Percentiles rank a stretch among this genome's conserved stretches.
phyloP scores from a whole-genome alignment of 805 yeast species.

The Wickerhamomyces pijperi region DNA sequence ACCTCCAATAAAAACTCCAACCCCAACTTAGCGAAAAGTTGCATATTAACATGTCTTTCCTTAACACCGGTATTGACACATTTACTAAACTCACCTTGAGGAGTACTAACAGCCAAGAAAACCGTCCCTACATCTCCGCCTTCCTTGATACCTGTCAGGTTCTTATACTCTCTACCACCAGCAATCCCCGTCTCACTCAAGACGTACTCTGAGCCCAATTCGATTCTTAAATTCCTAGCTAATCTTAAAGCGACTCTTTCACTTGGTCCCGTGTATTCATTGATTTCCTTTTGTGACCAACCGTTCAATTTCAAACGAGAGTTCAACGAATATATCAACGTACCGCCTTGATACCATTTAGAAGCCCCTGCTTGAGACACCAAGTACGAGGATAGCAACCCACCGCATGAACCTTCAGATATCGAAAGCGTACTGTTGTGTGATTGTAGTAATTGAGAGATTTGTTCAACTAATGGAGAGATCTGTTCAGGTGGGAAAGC shows the following conservation, averaged over 20 bases:
- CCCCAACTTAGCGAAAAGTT: slow-evolving; percentile 58
- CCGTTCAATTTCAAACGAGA: slow-evolving; percentile 69
- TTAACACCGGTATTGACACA: slow-evolving; percentile 31
- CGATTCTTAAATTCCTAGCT: slow-evolving; percentile 71
- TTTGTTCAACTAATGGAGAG: slow-evolving; percentile 36
- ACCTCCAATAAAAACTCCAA: slow-evolving; percentile 46
- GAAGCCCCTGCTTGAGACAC: slow-evolving; percentile 85
- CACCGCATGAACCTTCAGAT: slow-evolving; percentile 88
- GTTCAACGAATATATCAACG: slow-evolving; percentile 65
- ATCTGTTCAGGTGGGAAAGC: slow-evolving; percentile 56
- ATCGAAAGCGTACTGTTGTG: slow-evolving; percentile 62
- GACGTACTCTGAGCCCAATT: slow-evolving; percentile 74
- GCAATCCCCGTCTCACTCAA: slow-evolving; percentile 85
- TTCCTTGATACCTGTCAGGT: neutral
- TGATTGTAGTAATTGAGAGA: slow-evolving; percentile 42
- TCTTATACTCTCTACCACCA: slow-evolving; percentile 25
- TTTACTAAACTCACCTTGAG: slow-evolving; percentile 40
- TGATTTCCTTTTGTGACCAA: slow-evolving; percentile 64
- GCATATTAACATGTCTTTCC: slow-evolving; percentile 64
- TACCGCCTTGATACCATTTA: slow-evolving; percentile 72
- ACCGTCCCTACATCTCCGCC: slow-evolving; percentile 49
- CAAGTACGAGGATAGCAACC: slow-evolving; percentile 67
- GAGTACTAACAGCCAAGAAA: slow-evolving; percentile 61
- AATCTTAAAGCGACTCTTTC: slow-evolving; percentile 63
- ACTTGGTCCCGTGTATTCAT: slow-evolving; percentile 70